Evolutionary conservation across 2,329 filamentous ascomycete genomes (phyloP).

Genomic region (Keithomyces neogunnii): DNA sequence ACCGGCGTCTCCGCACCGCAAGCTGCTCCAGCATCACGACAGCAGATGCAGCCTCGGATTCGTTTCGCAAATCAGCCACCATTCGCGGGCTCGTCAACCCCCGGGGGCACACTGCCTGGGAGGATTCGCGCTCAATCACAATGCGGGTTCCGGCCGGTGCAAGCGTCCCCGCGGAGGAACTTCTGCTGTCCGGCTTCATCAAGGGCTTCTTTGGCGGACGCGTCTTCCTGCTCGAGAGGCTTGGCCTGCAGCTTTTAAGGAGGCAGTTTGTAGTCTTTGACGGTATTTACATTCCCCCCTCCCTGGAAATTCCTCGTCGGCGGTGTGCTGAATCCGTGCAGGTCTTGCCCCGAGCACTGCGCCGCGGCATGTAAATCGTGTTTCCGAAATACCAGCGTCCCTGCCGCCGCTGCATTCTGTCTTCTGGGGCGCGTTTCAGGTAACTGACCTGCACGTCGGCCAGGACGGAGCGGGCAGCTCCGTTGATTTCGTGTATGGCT

Average conservation of each 20-base stretch:
- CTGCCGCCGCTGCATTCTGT: not conserved
- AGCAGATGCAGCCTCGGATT: slow-evolving; percentile 11
- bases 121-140: slow-evolving; percentile 14
- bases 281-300: not conserved
- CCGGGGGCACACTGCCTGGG: slow-evolving; percentile 8
- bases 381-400: not conserved
- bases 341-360: not conserved
- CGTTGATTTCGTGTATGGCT: slow-evolving; percentile 22
- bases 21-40: slow-evolving; percentile 11
- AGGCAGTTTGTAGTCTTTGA: not conserved
- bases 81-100: slow-evolving; percentile 18
- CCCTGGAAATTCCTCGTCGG: not conserved
- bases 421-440: not conserved
- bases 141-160: not conserved
- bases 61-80: slow-evolving; percentile 16
- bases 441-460: not conserved
- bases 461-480: slow-evolving; percentile 11
- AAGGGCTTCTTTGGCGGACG: slow-evolving; percentile 21
- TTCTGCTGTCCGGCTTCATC: slow-evolving; percentile 18
- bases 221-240: slow-evolving; percentile 19
- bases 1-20: not conserved
- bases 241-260: slow-evolving; percentile 8
- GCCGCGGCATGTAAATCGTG: not conserved
- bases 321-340: not conserved
- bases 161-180: slow-evolving; percentile 15